Evolutionary conservation across 1,139 yeast genomes (phyloP).

Genomic region (Blastobotrys ciferrii): DNA sequence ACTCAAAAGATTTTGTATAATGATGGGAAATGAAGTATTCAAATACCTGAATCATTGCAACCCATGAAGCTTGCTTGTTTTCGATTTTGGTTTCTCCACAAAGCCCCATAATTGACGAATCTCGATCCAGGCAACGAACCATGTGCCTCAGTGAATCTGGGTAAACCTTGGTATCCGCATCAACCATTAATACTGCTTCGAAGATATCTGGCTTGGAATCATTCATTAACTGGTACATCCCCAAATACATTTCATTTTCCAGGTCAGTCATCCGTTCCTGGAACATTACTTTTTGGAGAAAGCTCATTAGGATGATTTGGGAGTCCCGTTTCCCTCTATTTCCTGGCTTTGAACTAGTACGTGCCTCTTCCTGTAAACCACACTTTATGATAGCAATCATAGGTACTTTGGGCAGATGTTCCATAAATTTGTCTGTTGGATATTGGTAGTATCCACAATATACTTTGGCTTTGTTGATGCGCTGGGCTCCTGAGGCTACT

Average conservation of each 20-base stretch:
- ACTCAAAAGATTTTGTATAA: constrained; percentile 93
- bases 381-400: constrained; percentile 81
- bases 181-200: constrained; percentile 89
- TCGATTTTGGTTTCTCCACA: constrained; percentile 98
- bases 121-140: constrained; percentile 90
- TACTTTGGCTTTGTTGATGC: constrained; percentile 97
- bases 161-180: constrained; percentile 91
- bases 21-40: constrained; percentile 96
- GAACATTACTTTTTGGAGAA: constrained; percentile 85
- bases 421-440: constrained; percentile 50
- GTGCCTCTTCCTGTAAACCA: constrained; percentile 84
- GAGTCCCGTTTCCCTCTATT: constrained; percentile 98
- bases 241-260: constrained; percentile 75
- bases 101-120: constrained; percentile 88
- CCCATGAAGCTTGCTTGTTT: constrained; percentile 85
- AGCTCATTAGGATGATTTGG: constrained; percentile 89
- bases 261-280: constrained; percentile 97
- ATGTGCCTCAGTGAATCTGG: constrained; percentile 91
- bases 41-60: constrained; percentile 91
- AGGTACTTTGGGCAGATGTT: constrained; percentile 57
- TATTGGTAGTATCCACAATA: constrained; percentile 84
- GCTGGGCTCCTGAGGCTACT: constrained; percentile 86
- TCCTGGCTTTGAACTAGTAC: constrained; percentile 76
- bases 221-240: constrained; percentile 74
- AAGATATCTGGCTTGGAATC: constrained; percentile 87